Conservation (phyloP, 2,329 filamentous ascomycete species). For the Colletotrichum zoysiae region DNA sequence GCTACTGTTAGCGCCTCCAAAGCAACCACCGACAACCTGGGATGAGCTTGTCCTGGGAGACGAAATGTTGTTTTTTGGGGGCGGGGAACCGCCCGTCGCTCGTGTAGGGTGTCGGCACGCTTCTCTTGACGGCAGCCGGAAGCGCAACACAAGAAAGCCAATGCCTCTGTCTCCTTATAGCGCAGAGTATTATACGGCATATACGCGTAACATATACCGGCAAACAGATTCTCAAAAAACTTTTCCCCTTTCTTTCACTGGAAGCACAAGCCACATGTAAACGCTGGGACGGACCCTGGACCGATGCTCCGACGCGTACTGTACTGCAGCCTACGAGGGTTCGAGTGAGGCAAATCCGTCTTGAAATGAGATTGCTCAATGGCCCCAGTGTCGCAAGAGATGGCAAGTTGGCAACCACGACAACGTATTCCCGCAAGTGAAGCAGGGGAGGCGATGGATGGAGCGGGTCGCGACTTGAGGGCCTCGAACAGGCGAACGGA, state of each 20-base stretch:
- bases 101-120: neutral
- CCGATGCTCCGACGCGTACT: conserved; percentile 24
- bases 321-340: conserved; percentile 27
- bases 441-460: conserved; percentile 6
- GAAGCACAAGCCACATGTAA: too few species aligned
- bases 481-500: conserved; percentile 27
- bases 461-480: conserved; percentile 26
- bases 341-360: conserved; percentile 12
- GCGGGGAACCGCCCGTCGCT: neutral
- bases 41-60: conserved; percentile 33
- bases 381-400: conserved; percentile 13
- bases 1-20: neutral
- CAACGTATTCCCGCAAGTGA: conserved; percentile 18
- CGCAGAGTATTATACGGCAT: neutral
- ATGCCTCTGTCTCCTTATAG: neutral
- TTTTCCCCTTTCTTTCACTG: too few species aligned
- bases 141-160: conserved; percentile 4
- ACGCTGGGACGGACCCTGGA: too few species aligned
- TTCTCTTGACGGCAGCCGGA: conserved; percentile 29
- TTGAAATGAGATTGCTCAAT: conserved; percentile 17
- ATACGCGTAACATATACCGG: neutral
- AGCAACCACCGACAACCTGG: conserved; percentile 21
- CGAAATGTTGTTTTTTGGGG: conserved; percentile 19
- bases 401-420: conserved; percentile 10
- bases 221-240: neutral